phyloP scores from a whole-genome alignment of 441 rosid species.

The Dalechampia spathulata region DNA sequence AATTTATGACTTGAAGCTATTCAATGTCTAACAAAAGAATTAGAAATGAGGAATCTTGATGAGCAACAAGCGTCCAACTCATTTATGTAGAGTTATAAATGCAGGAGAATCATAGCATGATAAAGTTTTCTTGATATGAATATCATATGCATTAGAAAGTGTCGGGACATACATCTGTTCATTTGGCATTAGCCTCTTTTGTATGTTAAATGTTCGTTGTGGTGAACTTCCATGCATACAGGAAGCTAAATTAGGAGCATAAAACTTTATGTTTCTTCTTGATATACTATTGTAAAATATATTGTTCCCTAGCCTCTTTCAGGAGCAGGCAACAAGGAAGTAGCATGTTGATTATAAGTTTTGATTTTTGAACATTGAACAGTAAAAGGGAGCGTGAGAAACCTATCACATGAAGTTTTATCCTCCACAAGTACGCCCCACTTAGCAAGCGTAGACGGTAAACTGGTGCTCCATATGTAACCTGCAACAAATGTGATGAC shows the following conservation, averaged over 20 bases:
- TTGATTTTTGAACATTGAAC: neutral
- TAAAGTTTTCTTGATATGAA: neutral
- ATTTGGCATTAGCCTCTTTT: neutral
- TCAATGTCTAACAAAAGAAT: neutral
- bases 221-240: too few relatives aligned
- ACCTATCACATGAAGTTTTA: slow-evolving; percentile 85
- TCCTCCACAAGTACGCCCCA: slow-evolving; percentile 50
- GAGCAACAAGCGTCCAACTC: neutral
- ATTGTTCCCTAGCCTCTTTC: neutral
- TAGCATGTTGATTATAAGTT: neutral
- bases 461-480: slow-evolving; percentile 76
- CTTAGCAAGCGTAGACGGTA: slow-evolving; percentile 53
- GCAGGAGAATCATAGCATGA: neutral
- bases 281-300: neutral
- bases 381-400: neutral
- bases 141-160: neutral
- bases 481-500: slow-evolving; percentile 29
- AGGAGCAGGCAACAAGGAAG: too few relatives aligned
- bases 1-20: neutral
- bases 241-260: neutral
- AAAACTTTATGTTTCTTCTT: neutral
- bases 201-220: too few relatives aligned
- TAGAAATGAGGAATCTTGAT: neutral
- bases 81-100: neutral
- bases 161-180: neutral